Evolutionary conservation across 495 filamentous ascomycete genomes (phyloP).

Genomic region (Penicillium soppii): DNA sequence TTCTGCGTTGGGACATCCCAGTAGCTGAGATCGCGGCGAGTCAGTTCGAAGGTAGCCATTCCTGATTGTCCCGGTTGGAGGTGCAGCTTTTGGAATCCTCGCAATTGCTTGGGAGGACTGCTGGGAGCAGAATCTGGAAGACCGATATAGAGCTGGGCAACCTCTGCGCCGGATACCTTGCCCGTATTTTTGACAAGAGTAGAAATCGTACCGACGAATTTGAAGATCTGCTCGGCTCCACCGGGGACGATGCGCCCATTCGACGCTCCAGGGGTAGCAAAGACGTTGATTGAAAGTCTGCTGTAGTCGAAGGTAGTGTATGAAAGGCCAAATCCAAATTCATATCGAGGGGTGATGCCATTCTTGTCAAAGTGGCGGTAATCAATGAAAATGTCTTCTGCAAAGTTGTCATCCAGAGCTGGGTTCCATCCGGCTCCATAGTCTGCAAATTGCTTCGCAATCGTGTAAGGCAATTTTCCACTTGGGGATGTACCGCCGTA

Average conservation of each 20-base stretch:
- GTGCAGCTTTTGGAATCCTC: constrained; percentile 63
- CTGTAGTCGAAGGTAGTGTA: constrained; percentile 64
- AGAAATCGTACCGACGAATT: constrained; percentile 49
- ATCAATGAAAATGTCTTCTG: constrained; percentile 64
- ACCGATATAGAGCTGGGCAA: constrained; percentile 65
- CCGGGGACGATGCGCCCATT: constrained; percentile 48
- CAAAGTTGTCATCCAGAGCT: constrained; percentile 59
- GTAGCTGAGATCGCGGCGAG: constrained; percentile 62
- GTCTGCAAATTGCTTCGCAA: constrained; percentile 62
- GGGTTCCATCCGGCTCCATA: constrained; percentile 55
- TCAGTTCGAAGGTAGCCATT: constrained; percentile 55
- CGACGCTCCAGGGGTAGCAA: constrained; percentile 29
- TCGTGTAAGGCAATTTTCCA: constrained; percentile 71
- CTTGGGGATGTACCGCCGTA: constrained; percentile 60
- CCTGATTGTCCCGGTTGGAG: constrained; percentile 39
- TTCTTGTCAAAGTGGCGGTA: constrained; percentile 65
- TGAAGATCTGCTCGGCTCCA: constrained; percentile 58
- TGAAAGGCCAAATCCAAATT: constrained; percentile 67
- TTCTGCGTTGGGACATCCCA: constrained; percentile 62
- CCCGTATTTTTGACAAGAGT: constrained; percentile 52
- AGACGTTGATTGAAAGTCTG: constrained; percentile 33
- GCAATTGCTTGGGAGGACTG: constrained; percentile 36
- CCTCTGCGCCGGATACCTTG: constrained; percentile 50
- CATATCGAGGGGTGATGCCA: constrained; percentile 60
- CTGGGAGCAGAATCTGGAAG: constrained; percentile 39